Conservation (phyloP, 2,329 filamentous ascomycete species). For the Colletotrichum brevisporum region DNA sequence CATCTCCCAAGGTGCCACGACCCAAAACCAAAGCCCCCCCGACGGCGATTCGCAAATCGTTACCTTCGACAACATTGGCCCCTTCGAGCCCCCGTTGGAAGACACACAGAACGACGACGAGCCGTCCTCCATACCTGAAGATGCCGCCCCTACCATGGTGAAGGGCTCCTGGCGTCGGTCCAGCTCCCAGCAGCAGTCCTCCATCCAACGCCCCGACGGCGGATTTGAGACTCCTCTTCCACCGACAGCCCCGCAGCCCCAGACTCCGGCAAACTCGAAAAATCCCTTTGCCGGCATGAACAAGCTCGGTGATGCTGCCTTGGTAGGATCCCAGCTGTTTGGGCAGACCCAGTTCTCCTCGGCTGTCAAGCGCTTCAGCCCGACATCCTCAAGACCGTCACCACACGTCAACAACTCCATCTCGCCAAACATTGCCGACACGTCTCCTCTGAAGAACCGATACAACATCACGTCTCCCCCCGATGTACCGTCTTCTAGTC, state of each 20-base stretch:
- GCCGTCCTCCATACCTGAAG: slow-evolving; percentile 45
- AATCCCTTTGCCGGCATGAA: slow-evolving; percentile 62
- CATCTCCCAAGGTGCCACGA: slow-evolving; percentile 42
- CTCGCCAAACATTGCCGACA: slow-evolving; percentile 61
- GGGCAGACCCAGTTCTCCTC: slow-evolving; percentile 69
- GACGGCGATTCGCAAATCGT: slow-evolving; percentile 67
- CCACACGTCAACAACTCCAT: slow-evolving; percentile 61
- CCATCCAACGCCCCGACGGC: slow-evolving; percentile 31
- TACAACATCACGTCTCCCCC: slow-evolving; percentile 63
- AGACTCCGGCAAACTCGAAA: slow-evolving; percentile 64
- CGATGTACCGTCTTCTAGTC: slow-evolving; percentile 57
- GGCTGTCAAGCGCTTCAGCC: slow-evolving; percentile 64
- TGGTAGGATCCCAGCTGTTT: slow-evolving; percentile 67
- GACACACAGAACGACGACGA: slow-evolving; percentile 60
- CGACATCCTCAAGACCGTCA: slow-evolving; percentile 71
- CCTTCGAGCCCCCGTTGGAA: slow-evolving; percentile 48
- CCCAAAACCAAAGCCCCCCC: slow-evolving; percentile 53
- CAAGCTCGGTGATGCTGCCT: slow-evolving; percentile 50
- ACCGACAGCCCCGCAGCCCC: slow-evolving; percentile 50
- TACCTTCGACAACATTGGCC: slow-evolving; percentile 57
- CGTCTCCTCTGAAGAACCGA: slow-evolving; percentile 66
- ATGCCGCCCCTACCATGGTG: slow-evolving; percentile 54
- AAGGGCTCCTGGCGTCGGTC: slow-evolving; percentile 56
- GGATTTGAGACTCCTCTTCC: slow-evolving; percentile 49
- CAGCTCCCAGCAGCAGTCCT: slow-evolving; percentile 51